These are phyloP conservation scores for Crucihimalaya himalaica DNA, from an alignment of 345 rosid species.

Conservation along the genomic window DNA sequence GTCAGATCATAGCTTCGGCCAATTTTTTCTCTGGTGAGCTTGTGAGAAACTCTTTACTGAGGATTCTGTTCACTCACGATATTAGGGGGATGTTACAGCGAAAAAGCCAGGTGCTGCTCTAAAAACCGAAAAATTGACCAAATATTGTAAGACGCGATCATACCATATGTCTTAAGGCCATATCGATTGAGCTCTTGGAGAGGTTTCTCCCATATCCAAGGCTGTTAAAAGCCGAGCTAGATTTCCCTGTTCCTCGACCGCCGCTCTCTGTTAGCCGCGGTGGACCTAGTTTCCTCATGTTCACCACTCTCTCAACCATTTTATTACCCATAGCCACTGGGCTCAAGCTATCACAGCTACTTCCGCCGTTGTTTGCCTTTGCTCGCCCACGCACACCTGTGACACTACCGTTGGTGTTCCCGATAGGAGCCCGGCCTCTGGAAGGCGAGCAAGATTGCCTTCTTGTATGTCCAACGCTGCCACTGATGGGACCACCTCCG, in stretches of 20 bases:
- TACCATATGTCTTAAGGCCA: conserved; percentile 96
- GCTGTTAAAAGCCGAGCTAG: conserved; percentile 51
- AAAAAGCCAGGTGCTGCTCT: background rate
- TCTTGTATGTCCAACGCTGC: conserved; percentile 39
- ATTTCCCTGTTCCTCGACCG: conserved; percentile 29
- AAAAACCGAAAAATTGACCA: background rate
- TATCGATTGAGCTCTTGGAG: conserved; percentile 83
- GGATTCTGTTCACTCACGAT: background rate
- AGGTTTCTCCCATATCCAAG: conserved; percentile 83
- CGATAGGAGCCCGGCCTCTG: conserved; percentile 55
- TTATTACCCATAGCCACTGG: conserved; percentile 75
- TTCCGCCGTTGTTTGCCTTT: conserved; percentile 34
- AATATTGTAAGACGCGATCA: background rate
- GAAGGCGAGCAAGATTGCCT: conserved; percentile 56
- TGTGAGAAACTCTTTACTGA: background rate
- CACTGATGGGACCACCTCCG: conserved; percentile 44
- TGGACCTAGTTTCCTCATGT: conserved; percentile 84
- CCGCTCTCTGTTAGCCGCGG: conserved; percentile 54
- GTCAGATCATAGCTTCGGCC: background rate
- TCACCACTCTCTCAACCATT: conserved; percentile 91
- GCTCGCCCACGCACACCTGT: conserved; percentile 44
- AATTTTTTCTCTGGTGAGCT: background rate
- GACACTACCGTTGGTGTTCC: conserved; percentile 40
- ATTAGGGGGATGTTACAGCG: background rate
- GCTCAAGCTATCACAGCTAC: conserved; percentile 52